phyloP scores from a whole-genome alignment of 768 basidiomycete genomes.

The Pulveroboletus ravenelii region DNA sequence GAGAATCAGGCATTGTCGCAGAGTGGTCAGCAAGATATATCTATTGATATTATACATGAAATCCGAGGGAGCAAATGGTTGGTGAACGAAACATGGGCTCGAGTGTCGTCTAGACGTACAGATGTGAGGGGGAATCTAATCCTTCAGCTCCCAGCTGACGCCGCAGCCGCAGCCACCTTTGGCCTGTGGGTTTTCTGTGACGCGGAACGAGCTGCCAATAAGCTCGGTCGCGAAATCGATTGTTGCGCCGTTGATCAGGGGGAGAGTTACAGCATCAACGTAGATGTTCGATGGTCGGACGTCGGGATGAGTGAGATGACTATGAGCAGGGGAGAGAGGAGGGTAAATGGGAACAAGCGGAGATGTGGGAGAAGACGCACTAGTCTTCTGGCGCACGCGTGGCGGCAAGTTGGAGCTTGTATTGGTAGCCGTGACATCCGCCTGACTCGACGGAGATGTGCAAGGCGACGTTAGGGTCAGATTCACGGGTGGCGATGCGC shows the following conservation, averaged over 20 bases:
- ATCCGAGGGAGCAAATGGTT: background rate
- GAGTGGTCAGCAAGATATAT: background rate
- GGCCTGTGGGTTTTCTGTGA: constrained; percentile 84
- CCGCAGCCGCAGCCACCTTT: constrained; percentile 95
- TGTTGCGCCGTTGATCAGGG: constrained; percentile 81
- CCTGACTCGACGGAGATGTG: constrained; percentile 87
- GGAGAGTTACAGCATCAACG: constrained; percentile 82
- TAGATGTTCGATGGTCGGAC: constrained; percentile 72
- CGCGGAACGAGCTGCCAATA: constrained; percentile 86
- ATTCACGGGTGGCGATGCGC: constrained; percentile 49
- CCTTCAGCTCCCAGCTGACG: constrained; percentile 71
- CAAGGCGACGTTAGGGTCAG: constrained; percentile 61
- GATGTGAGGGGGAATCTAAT: background rate
- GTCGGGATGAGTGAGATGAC: constrained; percentile 68
- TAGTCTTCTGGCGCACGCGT: constrained; percentile 71
- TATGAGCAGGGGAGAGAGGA: constrained; percentile 22
- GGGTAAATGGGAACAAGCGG: background rate
- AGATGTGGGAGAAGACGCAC: constrained; percentile 43
- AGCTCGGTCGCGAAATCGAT: constrained; percentile 92
- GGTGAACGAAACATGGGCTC: background rate
- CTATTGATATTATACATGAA: background rate
- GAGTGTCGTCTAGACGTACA: background rate
- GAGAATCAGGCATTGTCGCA: background rate
- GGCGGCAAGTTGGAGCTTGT: constrained; percentile 80
- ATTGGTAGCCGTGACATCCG: constrained; percentile 97